These are phyloP conservation scores for Phytophthora multivora DNA, from an alignment of 352 stramenopile species.

Conservation along the genomic window DNA sequence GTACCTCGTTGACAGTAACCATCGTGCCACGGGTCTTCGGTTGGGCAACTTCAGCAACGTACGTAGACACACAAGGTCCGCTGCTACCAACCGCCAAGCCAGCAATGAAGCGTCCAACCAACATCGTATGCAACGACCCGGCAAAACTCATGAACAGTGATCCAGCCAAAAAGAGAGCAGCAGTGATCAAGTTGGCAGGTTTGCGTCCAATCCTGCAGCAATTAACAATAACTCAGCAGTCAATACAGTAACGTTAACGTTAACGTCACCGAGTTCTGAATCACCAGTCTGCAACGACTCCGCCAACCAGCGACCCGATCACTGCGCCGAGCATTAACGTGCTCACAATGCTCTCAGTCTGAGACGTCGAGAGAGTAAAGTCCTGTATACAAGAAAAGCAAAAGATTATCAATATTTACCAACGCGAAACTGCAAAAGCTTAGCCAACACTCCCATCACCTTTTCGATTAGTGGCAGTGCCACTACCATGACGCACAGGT, in stretches of 20 bases:
- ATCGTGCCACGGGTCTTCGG: constrained; percentile 59
- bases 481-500: constrained; percentile 80
- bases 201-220: constrained; percentile 60
- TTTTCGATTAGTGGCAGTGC: constrained; percentile 68
- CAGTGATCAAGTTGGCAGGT: constrained; percentile 63
- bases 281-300: constrained; percentile 59
- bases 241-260: neutral
- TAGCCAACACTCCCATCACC: constrained; percentile 15
- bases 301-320: constrained; percentile 60
- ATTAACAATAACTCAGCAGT: constrained; percentile 1
- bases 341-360: constrained; percentile 64
- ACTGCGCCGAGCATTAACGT: constrained; percentile 74
- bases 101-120: constrained; percentile 70
- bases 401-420: neutral
- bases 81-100: constrained; percentile 68
- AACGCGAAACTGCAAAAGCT: neutral
- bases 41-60: constrained; percentile 68
- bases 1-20: constrained; percentile 69
- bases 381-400: constrained; percentile 27
- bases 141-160: constrained; percentile 77
- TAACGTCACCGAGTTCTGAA: neutral
- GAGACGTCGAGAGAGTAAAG: constrained; percentile 56
- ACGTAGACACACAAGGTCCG: constrained; percentile 67
- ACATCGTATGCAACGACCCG: constrained; percentile 44
- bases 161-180: constrained; percentile 58